phyloP scores from a whole-genome alignment of 176 grass and related monocot genomes.

The Ampelocalamus luodianensis region DNA sequence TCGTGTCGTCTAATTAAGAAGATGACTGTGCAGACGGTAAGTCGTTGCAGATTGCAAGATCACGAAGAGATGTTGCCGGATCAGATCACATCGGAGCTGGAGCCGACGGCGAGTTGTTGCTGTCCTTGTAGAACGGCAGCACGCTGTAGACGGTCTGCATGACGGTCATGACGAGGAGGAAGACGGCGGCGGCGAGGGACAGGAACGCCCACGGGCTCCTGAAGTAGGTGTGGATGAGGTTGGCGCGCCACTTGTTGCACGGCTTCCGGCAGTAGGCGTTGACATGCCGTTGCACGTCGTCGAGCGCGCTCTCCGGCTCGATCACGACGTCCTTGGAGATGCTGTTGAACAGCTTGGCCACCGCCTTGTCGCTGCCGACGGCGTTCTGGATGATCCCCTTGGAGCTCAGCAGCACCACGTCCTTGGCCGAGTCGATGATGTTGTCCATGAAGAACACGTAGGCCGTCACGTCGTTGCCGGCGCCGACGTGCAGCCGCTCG shows the following conservation, averaged over 20 bases:
- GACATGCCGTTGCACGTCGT: slow-evolving; percentile 65
- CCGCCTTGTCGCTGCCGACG: slow-evolving; percentile 75
- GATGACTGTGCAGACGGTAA: too few species aligned
- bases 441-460: slow-evolving; percentile 98
- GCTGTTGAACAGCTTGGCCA: slow-evolving; percentile 74
- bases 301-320: slow-evolving; percentile 56
- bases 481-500: slow-evolving; percentile 71
- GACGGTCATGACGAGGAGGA: slow-evolving; percentile 66
- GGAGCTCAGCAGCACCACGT: slow-evolving; percentile 68
- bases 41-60: too few species aligned
- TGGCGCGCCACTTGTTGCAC: slow-evolving; percentile 75
- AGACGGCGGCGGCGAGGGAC: slow-evolving; percentile 66
- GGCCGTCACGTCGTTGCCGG: slow-evolving; percentile 71
- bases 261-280: slow-evolving; percentile 65
- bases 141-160: slow-evolving; percentile 77
- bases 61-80: too few species aligned
- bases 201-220: slow-evolving; percentile 80
- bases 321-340: slow-evolving; percentile 80
- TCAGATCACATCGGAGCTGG: too few species aligned
- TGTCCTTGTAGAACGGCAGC: slow-evolving; percentile 15
- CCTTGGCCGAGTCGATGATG: slow-evolving; percentile 77
- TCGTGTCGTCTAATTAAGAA: too few species aligned
- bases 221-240: slow-evolving; percentile 91
- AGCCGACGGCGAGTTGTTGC: neutral
- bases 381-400: slow-evolving; percentile 78